phyloP scores from a whole-genome alignment of 1,284 basidiomycete genomes.

The Moniliophthora roreri region DNA sequence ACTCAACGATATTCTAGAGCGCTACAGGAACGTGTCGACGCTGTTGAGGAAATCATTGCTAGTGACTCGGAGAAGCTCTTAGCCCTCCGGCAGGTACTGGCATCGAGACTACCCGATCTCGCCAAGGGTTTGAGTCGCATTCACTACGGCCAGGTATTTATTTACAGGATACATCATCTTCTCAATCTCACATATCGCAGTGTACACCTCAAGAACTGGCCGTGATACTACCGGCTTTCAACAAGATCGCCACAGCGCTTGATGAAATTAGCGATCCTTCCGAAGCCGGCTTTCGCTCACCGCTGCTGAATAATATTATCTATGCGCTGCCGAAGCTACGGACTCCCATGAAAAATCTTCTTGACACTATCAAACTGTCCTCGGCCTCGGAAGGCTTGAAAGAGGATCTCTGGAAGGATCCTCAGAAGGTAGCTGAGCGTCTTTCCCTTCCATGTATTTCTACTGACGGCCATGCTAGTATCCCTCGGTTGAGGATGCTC shows the following conservation, averaged over 20 bases:
- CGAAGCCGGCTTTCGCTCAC: constrained; percentile 60
- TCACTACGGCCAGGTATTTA: constrained; percentile 81
- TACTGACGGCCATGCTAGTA: constrained; percentile 29
- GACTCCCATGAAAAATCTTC: constrained; percentile 53
- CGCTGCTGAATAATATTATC: constrained; percentile 73
- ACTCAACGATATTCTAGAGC: constrained; percentile 40
- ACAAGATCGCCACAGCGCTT: constrained; percentile 73
- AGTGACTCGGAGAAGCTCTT: constrained; percentile 59
- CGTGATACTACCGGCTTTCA: constrained; percentile 74
- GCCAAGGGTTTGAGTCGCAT: constrained; percentile 87
- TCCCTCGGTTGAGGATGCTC: not conserved
- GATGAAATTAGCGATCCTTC: constrained; percentile 41
- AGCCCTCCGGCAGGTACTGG: constrained; percentile 70
- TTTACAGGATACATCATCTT: not conserved
- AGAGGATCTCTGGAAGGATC: constrained; percentile 73
- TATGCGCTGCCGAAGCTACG: constrained; percentile 67
- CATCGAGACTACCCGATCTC: constrained; percentile 84
- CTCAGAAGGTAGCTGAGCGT: constrained; percentile 69
- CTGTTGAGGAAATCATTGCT: constrained; percentile 78
- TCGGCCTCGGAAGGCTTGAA: constrained; percentile 72
- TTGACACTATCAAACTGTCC: constrained; percentile 62
- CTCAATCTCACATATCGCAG: constrained; percentile 33
- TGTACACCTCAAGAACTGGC: constrained; percentile 86
- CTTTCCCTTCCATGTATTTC: constrained; percentile 37
- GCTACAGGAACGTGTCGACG: constrained; percentile 77